Evolutionary conservation across 2,329 filamentous ascomycete genomes (phyloP).

Genomic region (Erysiphe pulchra): DNA sequence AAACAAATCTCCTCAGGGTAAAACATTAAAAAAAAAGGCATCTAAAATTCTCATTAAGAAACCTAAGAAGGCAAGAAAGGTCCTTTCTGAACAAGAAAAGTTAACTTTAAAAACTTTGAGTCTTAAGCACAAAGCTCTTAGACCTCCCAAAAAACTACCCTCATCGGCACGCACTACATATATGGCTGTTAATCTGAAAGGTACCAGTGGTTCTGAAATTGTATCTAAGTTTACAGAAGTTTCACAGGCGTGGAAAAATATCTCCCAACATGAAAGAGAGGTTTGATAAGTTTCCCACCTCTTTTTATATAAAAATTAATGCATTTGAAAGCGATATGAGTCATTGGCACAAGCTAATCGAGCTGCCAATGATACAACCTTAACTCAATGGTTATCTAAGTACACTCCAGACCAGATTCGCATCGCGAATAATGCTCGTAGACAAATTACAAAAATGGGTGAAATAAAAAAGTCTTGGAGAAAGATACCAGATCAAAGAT

Average conservation of each 20-base stretch:
- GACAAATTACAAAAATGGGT: constrained; percentile 5
- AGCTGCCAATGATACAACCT: constrained; percentile 18
- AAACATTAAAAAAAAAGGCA: neutral
- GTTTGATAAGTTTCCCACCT: constrained; percentile 8
- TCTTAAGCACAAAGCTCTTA: constrained; percentile 1
- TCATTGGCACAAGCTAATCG: constrained; percentile 22
- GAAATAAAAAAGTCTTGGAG: neutral
- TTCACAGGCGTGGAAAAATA: neutral
- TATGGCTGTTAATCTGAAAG: neutral
- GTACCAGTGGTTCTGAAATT: neutral
- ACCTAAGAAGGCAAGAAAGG: constrained; percentile 6
- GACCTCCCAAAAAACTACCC: constrained; percentile 15
- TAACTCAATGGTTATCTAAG: constrained; percentile 26
- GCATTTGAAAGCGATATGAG: constrained; percentile 22
- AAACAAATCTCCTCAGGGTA: constrained; percentile 5
- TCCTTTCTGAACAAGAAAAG: constrained; percentile 8
- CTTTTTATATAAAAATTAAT: neutral
- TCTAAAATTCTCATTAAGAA: constrained; percentile 8
- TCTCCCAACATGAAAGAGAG: constrained; percentile 14
- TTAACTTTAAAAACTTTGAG: neutral
- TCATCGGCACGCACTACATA: constrained; percentile 4
- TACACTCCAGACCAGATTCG: constrained; percentile 30
- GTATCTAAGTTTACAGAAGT: neutral
- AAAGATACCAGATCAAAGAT: constrained; percentile 26
- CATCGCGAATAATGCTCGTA: constrained; percentile 31